Base-by-base conservation (phyloP, 169 alveolate genomes). In the Perkinsus chesapeaki region DNA sequence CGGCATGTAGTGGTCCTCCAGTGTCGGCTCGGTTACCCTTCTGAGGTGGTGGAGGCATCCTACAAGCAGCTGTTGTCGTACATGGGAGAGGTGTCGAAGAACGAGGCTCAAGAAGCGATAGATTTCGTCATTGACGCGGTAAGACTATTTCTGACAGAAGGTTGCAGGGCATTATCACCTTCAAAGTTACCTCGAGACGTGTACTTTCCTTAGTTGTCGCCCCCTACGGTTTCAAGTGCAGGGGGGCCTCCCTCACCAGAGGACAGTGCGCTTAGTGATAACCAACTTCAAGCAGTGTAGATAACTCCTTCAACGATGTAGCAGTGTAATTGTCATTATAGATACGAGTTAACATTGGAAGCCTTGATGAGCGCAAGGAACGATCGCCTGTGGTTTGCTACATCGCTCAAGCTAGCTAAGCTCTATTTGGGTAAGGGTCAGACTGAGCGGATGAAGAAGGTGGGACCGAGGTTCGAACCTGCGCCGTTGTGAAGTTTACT, bases 401-500 rank as follows among this genome's bases (percentile, higher is more conserved):
- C 94, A 5, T 48, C 82, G 39, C 38, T 93, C 9, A 93, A 93
- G 91, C 31, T 93, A 1, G 31, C 82, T 38, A 93, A 73, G 23
- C 92, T 93, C 39, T 72, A 73, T 47, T 93, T 93, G 92, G 92
- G 91, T 39, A 92, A 93, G 92, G 94, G 92, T 38, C 94, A 93
- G 60, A 93, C 91, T 92, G 94, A 92, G 39, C 12, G 39, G 16
- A 12, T 39, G 38, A 48, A 9, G 36, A 23, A 16, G 31, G 43
- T 39, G n/a, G n/a, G n/a, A 0, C 91, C 23, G 93, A 3, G 0
- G 36, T 16, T 31, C 39, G 7, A 20, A 0, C 39, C 23, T n/a
- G 91, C 12, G 90, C 12, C 23, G 16, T 43, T 43, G 16, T 43
- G 60, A 43, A 43, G 60, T 43, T 5, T 9, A 43, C 60, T 5